Conservation (phyloP, 805 yeast genomes). For the Pachysolen tannophilus region DNA sequence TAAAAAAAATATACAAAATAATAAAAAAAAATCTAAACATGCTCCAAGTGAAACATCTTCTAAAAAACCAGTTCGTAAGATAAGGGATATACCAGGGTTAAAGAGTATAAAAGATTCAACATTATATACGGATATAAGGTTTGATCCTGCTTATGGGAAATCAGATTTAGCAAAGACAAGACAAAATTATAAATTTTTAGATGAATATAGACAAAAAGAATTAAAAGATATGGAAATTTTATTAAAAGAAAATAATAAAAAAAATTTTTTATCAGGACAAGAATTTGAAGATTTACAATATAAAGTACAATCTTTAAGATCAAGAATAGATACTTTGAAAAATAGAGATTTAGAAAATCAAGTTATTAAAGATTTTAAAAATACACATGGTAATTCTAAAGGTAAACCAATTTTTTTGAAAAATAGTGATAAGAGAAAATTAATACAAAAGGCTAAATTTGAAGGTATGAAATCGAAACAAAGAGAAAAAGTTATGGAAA, state of each 20-base stretch:
- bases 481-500: slow-evolving; percentile 75
- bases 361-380: slow-evolving; percentile 54
- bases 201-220: slow-evolving; percentile 76
- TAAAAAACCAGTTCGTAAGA: slow-evolving; percentile 57
- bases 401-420: slow-evolving; percentile 51
- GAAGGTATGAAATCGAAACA: slow-evolving; percentile 65
- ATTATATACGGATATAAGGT: slow-evolving; percentile 75
- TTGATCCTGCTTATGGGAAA: slow-evolving; percentile 84
- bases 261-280: slow-evolving; percentile 28
- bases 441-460: slow-evolving; percentile 70
- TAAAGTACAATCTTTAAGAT: slow-evolving; percentile 53
- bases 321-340: slow-evolving; percentile 59
- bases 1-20: slow-evolving; percentile 9
- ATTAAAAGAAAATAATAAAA: slow-evolving; percentile 45
- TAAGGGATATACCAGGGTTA: slow-evolving; percentile 72
- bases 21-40: slow-evolving; percentile 53
- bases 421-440: slow-evolving; percentile 62
- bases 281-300: slow-evolving; percentile 49
- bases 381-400: slow-evolving; percentile 43
- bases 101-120: slow-evolving; percentile 29
- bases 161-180: slow-evolving; percentile 64
- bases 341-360: slow-evolving; percentile 68
- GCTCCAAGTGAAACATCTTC: slow-evolving; percentile 82
- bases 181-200: slow-evolving; percentile 75
- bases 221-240: slow-evolving; percentile 48